Evolutionary conservation across 177 flowering plant species (phyloP), one percentile per base, ranked within the genome.

Genomic region (Telopea speciosissima): DNA sequence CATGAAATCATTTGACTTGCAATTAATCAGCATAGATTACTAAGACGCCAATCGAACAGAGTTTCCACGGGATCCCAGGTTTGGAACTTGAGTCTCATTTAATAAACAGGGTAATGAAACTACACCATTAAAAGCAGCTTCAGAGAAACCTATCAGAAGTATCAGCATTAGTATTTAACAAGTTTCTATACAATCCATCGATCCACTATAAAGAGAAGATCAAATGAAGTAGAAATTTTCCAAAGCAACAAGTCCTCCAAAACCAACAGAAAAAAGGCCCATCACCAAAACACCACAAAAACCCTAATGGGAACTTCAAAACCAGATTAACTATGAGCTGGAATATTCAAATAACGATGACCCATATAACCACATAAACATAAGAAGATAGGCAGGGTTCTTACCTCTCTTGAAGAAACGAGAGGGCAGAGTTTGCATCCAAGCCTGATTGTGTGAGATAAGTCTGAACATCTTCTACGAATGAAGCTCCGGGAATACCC

Each of bases 371-470:
- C 60, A 26, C 26, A 24, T 60, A 24, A n/a, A 44, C 22, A 63
- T n/a, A 63, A 72, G 62, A 21, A 68, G 65, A 65, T 23, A 58
- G 68, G 42, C 23, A 65, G 60, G 58, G 40, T 36, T 19, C 23
- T 10, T 44, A 88, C 97, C 99, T 87, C 78, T 92, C 97, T 85
- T 95, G 99, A 65, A 92, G 87, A 68, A 88, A 89, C 3, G 92
- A 81, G 24, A 91, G 89, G 61, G 96, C 75, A 24, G 99, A 85
- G 84, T 86, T 89, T 62, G 80, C 94, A 72, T 95, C 97, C 44
- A 95, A 93, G 28, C 88, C 88, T 19, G 74, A 79, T 70, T 87
- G 91, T 22, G 77, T 64, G 70, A 95, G 94, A 74, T 85, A 92
- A 14, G 84, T 79, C 60, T 90, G 91, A 3, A 95, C 97, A 75